These are phyloP conservation scores for Lentinula novae-zelandiae DNA, from an alignment of 1,284 basidiomycete genomes.

Conservation along the genomic window DNA sequence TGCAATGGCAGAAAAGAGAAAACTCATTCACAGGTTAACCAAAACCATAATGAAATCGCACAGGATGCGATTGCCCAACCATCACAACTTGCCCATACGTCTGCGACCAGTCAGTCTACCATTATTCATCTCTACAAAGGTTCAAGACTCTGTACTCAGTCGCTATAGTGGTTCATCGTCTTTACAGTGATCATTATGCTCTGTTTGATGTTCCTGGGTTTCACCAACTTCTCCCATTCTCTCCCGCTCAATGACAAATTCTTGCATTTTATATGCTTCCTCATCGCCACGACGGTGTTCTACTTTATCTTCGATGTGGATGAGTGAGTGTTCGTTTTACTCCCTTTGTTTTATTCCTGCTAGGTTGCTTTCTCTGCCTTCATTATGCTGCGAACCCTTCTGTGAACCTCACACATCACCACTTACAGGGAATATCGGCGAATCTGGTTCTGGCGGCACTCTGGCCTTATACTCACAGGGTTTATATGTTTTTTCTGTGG, in stretches of 20 bases:
- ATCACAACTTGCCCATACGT: constrained; percentile 65
- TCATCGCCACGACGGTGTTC: constrained; percentile 74
- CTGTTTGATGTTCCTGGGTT: constrained; percentile 65
- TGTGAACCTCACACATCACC: too few relatives aligned
- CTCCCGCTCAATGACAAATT: constrained; percentile 82
- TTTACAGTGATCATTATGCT: constrained; percentile 66
- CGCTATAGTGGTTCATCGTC: constrained; percentile 65
- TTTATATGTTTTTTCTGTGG: constrained; percentile 76
- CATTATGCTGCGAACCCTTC: neutral
- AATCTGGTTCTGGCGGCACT: constrained; percentile 84
- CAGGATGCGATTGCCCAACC: constrained; percentile 49
- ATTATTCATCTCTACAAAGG: constrained; percentile 7
- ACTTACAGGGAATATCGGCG: constrained; percentile 59
- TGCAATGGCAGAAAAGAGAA: constrained; percentile 4
- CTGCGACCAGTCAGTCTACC: constrained; percentile 62
- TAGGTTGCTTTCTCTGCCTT: neutral
- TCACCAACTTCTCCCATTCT: constrained; percentile 62
- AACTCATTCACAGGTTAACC: neutral
- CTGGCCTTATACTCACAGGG: constrained; percentile 63
- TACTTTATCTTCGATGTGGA: constrained; percentile 88
- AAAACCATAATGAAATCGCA: constrained; percentile 52
- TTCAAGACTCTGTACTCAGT: constrained; percentile 12
- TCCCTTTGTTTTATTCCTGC: neutral
- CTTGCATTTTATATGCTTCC: constrained; percentile 81
- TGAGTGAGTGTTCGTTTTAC: constrained; percentile 53